Evolutionary conservation across 768 basidiomycete species (phyloP).

Genomic region (Serendipita sp.): DNA sequence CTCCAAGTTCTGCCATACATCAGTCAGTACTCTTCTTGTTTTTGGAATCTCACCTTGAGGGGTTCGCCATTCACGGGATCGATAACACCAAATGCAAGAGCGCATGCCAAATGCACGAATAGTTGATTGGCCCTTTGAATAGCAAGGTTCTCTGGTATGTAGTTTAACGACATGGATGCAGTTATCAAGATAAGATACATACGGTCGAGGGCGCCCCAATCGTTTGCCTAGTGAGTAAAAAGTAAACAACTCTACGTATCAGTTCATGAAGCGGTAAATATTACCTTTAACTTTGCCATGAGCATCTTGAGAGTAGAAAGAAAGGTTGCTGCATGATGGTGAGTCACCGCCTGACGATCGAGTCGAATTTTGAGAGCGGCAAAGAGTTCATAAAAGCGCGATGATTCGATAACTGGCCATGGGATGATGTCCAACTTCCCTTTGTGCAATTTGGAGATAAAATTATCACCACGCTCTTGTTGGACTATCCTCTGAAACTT

Average conservation of each 20-base stretch:
- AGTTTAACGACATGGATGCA: constrained; percentile 21
- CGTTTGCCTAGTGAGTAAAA: constrained; percentile 31
- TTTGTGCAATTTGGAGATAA: constrained; percentile 43
- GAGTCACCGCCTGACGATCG: constrained; percentile 34
- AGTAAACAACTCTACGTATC: not conserved
- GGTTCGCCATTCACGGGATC: constrained; percentile 32
- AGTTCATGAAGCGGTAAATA: not conserved
- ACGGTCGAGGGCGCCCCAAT: constrained; percentile 54
- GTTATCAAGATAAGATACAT: constrained; percentile 17
- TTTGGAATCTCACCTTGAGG: constrained; percentile 28
- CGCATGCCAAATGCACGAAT: constrained; percentile 27
- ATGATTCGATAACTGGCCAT: constrained; percentile 53
- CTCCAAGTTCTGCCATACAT: constrained; percentile 33
- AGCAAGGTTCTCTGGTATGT: constrained; percentile 21
- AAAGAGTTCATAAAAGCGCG: constrained; percentile 44
- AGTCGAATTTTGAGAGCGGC: constrained; percentile 30
- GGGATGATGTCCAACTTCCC: constrained; percentile 43
- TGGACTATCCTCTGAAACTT: constrained; percentile 50
- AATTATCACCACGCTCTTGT: constrained; percentile 44
- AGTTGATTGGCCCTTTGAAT: constrained; percentile 24
- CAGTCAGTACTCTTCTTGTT: not conserved
- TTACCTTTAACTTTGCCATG: constrained; percentile 55
- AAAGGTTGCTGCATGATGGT: constrained; percentile 38
- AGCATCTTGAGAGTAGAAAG: constrained; percentile 42
- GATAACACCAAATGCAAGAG: constrained; percentile 32